A percentile compares a stretch with the other conserved stretches of the same genome.
phyloP scores from a whole-genome alignment of 1,139 yeast genomes.

The Arxiozyma slooffiae region DNA sequence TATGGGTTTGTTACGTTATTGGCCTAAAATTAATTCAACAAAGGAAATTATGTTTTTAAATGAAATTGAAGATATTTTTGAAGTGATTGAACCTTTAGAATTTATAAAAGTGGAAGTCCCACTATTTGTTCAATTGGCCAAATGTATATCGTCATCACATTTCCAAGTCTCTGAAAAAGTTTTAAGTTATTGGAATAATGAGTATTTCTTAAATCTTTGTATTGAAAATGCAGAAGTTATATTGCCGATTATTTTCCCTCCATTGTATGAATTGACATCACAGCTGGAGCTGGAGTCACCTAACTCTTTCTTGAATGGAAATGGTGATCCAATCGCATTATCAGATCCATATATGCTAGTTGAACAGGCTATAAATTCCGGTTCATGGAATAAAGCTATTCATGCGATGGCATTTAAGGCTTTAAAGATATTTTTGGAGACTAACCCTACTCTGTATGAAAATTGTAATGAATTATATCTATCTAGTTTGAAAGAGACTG shows the following conservation, averaged over 20 bases:
- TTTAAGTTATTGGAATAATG: slow-evolving; percentile 88
- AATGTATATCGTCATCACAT: slow-evolving; percentile 90
- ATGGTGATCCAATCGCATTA: slow-evolving; percentile 7
- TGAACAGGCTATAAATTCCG: slow-evolving; percentile 33
- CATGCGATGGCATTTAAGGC: slow-evolving; percentile 88
- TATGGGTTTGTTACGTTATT: slow-evolving; percentile 81
- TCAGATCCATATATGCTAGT: slow-evolving; percentile 31
- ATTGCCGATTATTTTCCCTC: slow-evolving; percentile 82
- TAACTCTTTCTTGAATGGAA: slow-evolving; percentile 12
- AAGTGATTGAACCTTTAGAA: slow-evolving; percentile 89
- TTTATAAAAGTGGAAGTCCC: slow-evolving; percentile 90
- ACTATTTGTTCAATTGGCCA: slow-evolving; percentile 83
- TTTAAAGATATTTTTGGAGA: slow-evolving; percentile 84
- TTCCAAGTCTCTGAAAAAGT: slow-evolving; percentile 97
- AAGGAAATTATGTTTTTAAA: slow-evolving; percentile 93
- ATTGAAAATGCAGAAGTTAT: slow-evolving; percentile 89
- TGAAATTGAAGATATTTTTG: slow-evolving; percentile 93
- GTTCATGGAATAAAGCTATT: slow-evolving; percentile 81
- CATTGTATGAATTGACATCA: slow-evolving; percentile 73
- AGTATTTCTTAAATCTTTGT: slow-evolving; percentile 79
- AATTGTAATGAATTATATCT: slow-evolving; percentile 83
- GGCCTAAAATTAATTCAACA: slow-evolving; percentile 96
- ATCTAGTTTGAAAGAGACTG: slow-evolving; percentile 29
- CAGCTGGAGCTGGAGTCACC: slow-evolving; percentile 34
- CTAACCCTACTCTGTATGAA: slow-evolving; percentile 83